Conservation (phyloP, 2,329 filamentous ascomycete genomes). For the Microcyclospora tardicrescens region DNA sequence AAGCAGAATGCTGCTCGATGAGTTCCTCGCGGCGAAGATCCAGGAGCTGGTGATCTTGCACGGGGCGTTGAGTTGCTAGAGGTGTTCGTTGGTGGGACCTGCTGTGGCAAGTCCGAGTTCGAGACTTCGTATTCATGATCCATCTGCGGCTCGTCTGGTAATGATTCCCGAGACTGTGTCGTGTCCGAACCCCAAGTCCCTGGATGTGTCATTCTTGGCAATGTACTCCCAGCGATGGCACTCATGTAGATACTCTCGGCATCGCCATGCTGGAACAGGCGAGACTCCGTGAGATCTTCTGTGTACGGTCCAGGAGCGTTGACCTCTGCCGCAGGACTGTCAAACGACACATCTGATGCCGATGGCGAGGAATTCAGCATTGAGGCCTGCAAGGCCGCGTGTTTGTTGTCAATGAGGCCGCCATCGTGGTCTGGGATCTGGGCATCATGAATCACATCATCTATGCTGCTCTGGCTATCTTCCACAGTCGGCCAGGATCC, state of each 20-base stretch:
- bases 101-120: too few species aligned
- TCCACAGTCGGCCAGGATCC: slow-evolving; percentile 17
- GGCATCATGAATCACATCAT: background rate
- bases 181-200: slow-evolving; percentile 31
- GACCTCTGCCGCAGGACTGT: background rate
- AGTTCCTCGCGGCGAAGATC: too few species aligned
- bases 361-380: background rate
- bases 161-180: background rate
- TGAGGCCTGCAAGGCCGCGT: background rate
- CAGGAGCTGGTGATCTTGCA: slow-evolving; percentile 8
- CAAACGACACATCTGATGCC: background rate
- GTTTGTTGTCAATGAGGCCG: background rate
- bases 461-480: slow-evolving; percentile 8
- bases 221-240: slow-evolving; percentile 34
- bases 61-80: slow-evolving; percentile 18
- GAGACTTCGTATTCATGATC: background rate
- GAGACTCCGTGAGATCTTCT: slow-evolving; percentile 40
- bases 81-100: background rate
- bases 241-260: slow-evolving; percentile 83
- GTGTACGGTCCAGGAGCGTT: background rate
- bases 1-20: too few species aligned
- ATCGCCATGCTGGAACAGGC: slow-evolving; percentile 64
- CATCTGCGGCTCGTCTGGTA: too few species aligned
- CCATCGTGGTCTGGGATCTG: background rate
- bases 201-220: slow-evolving; percentile 21